A percentile compares a stretch with the other conserved stretches of the same genome.
Conservation (phyloP, 257 asterid genomes). For the Petrea volubilis region DNA sequence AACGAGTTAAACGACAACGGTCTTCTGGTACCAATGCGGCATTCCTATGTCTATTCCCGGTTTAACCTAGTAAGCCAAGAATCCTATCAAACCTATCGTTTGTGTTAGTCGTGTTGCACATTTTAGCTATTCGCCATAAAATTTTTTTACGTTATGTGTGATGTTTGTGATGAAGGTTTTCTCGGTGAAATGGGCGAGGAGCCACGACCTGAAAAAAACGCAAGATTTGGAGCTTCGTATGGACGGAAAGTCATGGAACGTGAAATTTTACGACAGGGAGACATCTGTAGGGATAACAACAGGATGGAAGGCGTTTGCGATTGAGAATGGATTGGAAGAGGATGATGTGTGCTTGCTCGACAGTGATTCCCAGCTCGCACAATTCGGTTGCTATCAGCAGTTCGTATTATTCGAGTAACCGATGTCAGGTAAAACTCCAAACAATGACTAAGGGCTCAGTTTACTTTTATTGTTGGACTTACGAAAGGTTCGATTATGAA, state of each 20-base stretch:
- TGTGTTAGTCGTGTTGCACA: background rate
- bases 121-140: too few species aligned
- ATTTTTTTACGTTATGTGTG: too few species aligned
- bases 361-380: background rate
- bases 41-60: background rate
- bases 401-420: background rate
- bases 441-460: too few species aligned
- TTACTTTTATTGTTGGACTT: too few species aligned
- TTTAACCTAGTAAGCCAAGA: background rate
- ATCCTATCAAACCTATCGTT: too few species aligned
- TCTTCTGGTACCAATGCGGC: background rate
- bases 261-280: background rate
- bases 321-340: conserved; percentile 1
- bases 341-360: background rate
- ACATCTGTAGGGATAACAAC: background rate
- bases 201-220: background rate
- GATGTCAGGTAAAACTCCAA: too few species aligned
- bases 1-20: background rate
- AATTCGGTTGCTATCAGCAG: background rate
- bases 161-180: background rate
- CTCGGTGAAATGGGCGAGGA: background rate
- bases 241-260: background rate
- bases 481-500: too few species aligned
- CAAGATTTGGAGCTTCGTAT: background rate
- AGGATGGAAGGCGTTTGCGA: conserved; percentile 1